Evolutionary conservation across 805 yeast species (phyloP), one percentile per base, ranked within the genome.

Genomic region (Pachysolen tannophilus): DNA sequence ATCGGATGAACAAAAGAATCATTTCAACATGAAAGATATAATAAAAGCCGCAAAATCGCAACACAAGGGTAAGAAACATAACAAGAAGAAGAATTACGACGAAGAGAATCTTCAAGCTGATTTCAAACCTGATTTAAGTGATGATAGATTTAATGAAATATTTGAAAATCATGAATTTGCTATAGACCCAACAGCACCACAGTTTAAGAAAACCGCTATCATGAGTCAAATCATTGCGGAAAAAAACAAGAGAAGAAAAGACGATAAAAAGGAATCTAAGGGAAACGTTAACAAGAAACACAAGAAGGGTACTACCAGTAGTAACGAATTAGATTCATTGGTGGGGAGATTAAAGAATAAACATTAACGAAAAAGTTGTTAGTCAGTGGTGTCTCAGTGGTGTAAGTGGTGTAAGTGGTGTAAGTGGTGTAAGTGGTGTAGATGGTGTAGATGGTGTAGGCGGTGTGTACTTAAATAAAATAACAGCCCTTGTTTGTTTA

Each of bases 161-260:
- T 85, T 80, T 51, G 86, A 86, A 49, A 79, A 76, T 42, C 95
- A 84, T 43, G 92, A 82, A 42, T 92, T 76, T 59, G 96, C 96
- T 9, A 87, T 94, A 53, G 98, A 94, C 58, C 94, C 97, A 16
- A 79, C 94, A 15, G 77, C 70, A 50, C 82, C 94, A n/a, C 95
- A 85, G 54, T 90, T 74, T 67, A 87, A 83, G 62, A 76, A 80
- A 58, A 88, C 97, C 1, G 63, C 75, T 13, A 86, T 92, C 18
- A 88, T 90, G 95, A 78, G 80, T 52, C 69, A 79, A 55, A 72
- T 92, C 38, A 59, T 92, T 62, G 67, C 74, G 30, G 95, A 87
- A 58, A 72, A 95, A 45, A 68, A 72, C 28, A 75, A 75, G 52
- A 69, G 78, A 50, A 53, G 60, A 17, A 32, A 28, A 7, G 43